phyloP scores from a whole-genome alignment of 2,329 filamentous ascomycete species.

The Colletotrichum sublineola region DNA sequence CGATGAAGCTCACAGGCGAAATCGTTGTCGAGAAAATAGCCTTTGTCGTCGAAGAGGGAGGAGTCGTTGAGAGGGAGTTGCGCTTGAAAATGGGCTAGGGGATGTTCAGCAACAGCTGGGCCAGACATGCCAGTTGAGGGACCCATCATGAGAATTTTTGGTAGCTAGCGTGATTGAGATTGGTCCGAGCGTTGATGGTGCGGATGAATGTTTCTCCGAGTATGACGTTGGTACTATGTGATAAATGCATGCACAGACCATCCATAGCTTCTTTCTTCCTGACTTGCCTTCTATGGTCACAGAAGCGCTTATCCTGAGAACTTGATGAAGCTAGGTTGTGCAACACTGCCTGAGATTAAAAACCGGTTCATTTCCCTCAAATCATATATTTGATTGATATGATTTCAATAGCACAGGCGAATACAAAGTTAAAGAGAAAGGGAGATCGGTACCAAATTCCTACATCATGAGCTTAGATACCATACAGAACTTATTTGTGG shows the following conservation, averaged over 20 bases:
- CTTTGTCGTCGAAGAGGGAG: conserved; percentile 22
- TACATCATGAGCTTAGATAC: background rate
- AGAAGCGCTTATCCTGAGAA: background rate
- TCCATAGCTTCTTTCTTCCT: background rate
- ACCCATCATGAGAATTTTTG: conserved; percentile 43
- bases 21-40: conserved; percentile 22
- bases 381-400: background rate
- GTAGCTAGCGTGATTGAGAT: conserved; percentile 22
- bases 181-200: conserved; percentile 10
- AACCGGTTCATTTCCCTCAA: background rate
- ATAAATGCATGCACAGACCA: conserved; percentile 13
- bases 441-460: background rate
- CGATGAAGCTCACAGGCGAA: conserved; percentile 26
- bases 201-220: conserved; percentile 29
- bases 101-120: conserved; percentile 33
- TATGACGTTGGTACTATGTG: conserved; percentile 23
- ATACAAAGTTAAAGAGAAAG: background rate
- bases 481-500: background rate
- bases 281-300: too few species aligned
- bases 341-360: background rate
- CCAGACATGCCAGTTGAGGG: conserved; percentile 17
- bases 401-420: background rate
- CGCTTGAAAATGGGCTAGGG: conserved; percentile 21
- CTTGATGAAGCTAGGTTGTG: background rate
- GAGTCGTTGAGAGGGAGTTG: conserved; percentile 30